A percentile compares a stretch with the other conserved stretches of the same genome.
These are phyloP conservation scores for Cardamine occulta DNA, from an alignment of 345 rosid genomes.

Conservation along the genomic window DNA sequence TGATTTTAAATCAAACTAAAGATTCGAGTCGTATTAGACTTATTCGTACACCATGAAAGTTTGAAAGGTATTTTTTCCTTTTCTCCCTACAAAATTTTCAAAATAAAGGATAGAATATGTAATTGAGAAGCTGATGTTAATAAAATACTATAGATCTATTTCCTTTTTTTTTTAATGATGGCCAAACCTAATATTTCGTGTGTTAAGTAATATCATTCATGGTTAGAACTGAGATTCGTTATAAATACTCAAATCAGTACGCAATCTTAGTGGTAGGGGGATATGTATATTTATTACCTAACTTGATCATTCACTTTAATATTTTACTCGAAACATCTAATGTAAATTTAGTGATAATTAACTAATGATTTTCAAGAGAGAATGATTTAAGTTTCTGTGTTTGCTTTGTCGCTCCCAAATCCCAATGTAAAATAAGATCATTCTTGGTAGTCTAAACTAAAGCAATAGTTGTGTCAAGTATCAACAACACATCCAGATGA, in stretches of 20 bases:
- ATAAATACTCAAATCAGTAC: background rate
- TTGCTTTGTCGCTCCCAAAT: conserved; percentile 25
- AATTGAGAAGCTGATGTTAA: conserved; percentile 10
- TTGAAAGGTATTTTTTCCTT: background rate
- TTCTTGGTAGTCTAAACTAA: background rate
- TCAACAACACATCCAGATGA: background rate
- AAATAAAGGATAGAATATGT: conserved; percentile 34
- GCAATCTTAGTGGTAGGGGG: conserved; percentile 9
- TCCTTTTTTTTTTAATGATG: too few species aligned
- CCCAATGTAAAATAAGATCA: conserved; percentile 13
- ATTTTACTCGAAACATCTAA: background rate
- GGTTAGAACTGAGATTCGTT: conserved; percentile 10
- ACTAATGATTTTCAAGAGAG: conserved; percentile 1
- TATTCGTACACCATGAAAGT: conserved; percentile 20
- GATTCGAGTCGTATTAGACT: conserved; percentile 37
- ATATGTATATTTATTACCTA: conserved; percentile 10
- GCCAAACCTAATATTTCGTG: too few species aligned
- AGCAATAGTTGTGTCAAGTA: background rate
- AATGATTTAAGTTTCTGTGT: conserved; percentile 29
- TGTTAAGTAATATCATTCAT: background rate
- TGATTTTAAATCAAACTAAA: conserved; percentile 32
- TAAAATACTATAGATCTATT: too few species aligned
- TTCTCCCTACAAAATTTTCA: conserved; percentile 22
- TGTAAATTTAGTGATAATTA: conserved; percentile 2
- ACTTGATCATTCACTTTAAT: background rate